Evolutionary conservation across 192 early-diverging fungal genomes (phyloP), one percentile per base, ranked within the genome.

Genomic region (Linnemannia hyalina): DNA sequence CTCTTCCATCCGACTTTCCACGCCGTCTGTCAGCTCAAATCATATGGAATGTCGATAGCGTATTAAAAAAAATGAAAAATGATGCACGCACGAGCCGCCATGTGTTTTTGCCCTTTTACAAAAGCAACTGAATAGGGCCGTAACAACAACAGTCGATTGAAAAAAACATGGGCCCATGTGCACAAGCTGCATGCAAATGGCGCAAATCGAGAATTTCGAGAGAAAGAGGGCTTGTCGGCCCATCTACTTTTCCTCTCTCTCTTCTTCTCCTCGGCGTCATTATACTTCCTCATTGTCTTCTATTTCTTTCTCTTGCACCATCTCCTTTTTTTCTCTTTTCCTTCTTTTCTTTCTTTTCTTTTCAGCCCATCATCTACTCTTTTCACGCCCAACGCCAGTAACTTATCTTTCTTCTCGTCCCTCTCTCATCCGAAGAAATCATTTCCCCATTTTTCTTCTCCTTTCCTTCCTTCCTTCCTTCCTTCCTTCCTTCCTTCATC

Each of bases 41-140:
- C 9, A n/a, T 26, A 57, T 26, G 55, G 55, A 57, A 57, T 57
- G 55, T 57, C 55, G n/a, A 10, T 23, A 57, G 55, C 6, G 9
- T 26, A 65, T 2, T 35, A 32, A 32, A 63, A 65, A n/a, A n/a
- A n/a, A n/a, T n/a, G n/a, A n/a, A n/a, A 32, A 32, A 15, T 15
- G 60, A 65, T 32, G 26, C 60, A 35, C 60, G 60, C 60, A 65
- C 60, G 60, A 65, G 60, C 60, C 60, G 60, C 3, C 60, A 65
- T 65, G 29, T 32, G 29, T 10, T 65, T 10, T 65, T 52, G 20
- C 29, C 26, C n/a, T 29, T 32, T 29, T 65, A n/a, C 0, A 4
- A 23, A 26, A 60, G 22, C n/a, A 23, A 55, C 8, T 23, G 57
- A 60, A 60, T 60, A 26, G 26, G 57, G 7, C 8, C n/a, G n/a